phyloP scores from a whole-genome alignment of 2,329 filamentous ascomycete genomes.

The Chrysoporthe deuterocubensis region DNA sequence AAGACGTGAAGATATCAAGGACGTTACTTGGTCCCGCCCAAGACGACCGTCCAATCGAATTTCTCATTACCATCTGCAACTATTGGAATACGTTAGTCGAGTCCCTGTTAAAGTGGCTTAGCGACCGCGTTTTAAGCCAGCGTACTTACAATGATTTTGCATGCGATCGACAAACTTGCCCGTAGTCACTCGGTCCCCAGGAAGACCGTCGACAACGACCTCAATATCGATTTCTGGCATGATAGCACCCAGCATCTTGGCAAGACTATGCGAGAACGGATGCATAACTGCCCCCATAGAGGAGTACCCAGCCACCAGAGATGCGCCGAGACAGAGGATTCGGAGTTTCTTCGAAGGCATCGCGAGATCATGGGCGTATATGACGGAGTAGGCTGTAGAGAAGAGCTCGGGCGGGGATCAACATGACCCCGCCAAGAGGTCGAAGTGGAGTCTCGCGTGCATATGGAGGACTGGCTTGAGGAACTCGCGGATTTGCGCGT shows the following conservation, averaged over 20 bases:
- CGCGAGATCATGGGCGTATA: neutral
- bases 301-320: conserved; percentile 23
- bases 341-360: conserved; percentile 20
- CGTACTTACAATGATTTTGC: conserved; percentile 32
- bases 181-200: conserved; percentile 35
- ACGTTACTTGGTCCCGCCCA: conserved; percentile 64
- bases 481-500: neutral
- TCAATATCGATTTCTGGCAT: conserved; percentile 23
- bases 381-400: neutral
- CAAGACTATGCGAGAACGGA: conserved; percentile 20
- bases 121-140: neutral
- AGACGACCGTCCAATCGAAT: conserved; percentile 65
- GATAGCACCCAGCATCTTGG: conserved; percentile 16
- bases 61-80: conserved; percentile 24
- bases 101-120: neutral
- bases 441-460: neutral
- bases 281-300: conserved; percentile 19
- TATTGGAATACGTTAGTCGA: neutral
- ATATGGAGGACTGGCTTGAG: neutral
- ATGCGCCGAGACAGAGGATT: conserved; percentile 23
- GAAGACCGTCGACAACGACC: conserved; percentile 33
- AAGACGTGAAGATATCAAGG: neutral
- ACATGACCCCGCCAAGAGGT: neutral
- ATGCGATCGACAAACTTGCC: conserved; percentile 34
- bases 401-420: neutral